Evolutionary conservation across 257 asterid species (phyloP).

Genomic region (Sherardia arvensis): DNA sequence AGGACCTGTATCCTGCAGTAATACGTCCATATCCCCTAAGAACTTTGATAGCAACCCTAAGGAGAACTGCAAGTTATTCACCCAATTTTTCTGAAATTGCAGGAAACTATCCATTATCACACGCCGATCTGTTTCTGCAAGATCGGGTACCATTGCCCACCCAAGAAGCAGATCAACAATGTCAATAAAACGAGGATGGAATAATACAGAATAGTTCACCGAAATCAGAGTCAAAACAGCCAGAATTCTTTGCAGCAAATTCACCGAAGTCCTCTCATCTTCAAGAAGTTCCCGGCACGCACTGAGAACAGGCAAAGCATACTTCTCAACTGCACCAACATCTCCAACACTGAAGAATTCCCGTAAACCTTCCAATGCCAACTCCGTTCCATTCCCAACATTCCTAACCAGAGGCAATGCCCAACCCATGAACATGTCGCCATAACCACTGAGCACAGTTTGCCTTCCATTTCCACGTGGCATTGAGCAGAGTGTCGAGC

Average conservation of each 20-base stretch:
- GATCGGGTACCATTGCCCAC: conserved; percentile 91
- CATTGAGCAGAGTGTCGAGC: conserved; percentile 63
- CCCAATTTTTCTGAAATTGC: conserved; percentile 98
- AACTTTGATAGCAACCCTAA: conserved; percentile 83
- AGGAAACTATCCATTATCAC: conserved; percentile 92
- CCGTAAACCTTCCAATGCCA: conserved; percentile 76
- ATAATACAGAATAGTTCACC: conserved; percentile 78
- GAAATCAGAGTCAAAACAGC: conserved; percentile 68
- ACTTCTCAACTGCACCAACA: conserved; percentile 79
- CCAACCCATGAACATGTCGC: conserved; percentile 91
- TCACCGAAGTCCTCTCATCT: conserved; percentile 92
- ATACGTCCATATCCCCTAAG: conserved; percentile 87
- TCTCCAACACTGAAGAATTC: conserved; percentile 91
- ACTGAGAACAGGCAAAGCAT: conserved; percentile 85
- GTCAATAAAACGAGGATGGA: conserved; percentile 93
- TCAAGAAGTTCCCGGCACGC: conserved; percentile 98
- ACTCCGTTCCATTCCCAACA: conserved; percentile 50
- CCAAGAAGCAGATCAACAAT: conserved; percentile 97
- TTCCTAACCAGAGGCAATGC: conserved; percentile 65
- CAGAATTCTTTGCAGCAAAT: conserved; percentile 64
- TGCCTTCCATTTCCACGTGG: conserved; percentile 76
- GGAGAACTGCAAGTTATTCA: conserved; percentile 89
- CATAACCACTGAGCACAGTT: conserved; percentile 55
- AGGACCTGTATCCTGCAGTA: conserved; percentile 83
- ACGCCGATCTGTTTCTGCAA: conserved; percentile 63